Base-by-base conservation (phyloP, 768 basidiomycete species). In the Sistotremastrum suecicum region DNA sequence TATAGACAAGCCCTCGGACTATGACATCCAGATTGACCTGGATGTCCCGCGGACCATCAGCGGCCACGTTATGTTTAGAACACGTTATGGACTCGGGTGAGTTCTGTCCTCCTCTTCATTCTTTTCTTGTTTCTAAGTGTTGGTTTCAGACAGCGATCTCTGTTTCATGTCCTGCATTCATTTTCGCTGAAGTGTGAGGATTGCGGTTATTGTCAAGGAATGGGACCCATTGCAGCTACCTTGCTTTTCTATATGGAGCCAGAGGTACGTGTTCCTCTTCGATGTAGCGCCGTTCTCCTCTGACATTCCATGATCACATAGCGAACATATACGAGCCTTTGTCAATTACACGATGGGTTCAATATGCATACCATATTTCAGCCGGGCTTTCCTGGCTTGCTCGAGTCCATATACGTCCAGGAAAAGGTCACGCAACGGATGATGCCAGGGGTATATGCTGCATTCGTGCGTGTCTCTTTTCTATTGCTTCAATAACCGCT, bases 181-280 rank as follows among this genome's bases (percentile, higher is more conserved):
- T 91, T 95, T 59, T 92, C 90, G 1, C 69, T 92, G 12, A 68
- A 70, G n/a, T 97, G 94, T 63, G 60, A 68, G 11, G 67, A 73
- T 7, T 98, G 95, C 50, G 94, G 94, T 10, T 99, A 99, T 59
- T 91, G 92, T 37, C 95, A 99, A 65, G 95, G 95, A 49, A 99
- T 99, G 95, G 92, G 95, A 2, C 87, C 94, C 5, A 86, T 99
- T 47, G 89, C 94, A 0, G 86, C 92, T 1, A 97, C 91, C 1
- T 71, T 99, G 20, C 73, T 97, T 8, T 91, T 85, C 64, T 98
- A 98, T 60, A 83, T 90, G 59, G 81, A 83, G 51, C 89, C 95
- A 5, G 86, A 90, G 20, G 20, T 20, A 20, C 20, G 20, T 20
- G 20, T 57, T 68, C 69, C 37, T 47, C 62, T 54, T 7, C 28